Percentiles rank a stretch among this genome's conserved stretches.
Conservation (phyloP, 2,329 filamentous ascomycete genomes). For the Didymella keratinophila region DNA sequence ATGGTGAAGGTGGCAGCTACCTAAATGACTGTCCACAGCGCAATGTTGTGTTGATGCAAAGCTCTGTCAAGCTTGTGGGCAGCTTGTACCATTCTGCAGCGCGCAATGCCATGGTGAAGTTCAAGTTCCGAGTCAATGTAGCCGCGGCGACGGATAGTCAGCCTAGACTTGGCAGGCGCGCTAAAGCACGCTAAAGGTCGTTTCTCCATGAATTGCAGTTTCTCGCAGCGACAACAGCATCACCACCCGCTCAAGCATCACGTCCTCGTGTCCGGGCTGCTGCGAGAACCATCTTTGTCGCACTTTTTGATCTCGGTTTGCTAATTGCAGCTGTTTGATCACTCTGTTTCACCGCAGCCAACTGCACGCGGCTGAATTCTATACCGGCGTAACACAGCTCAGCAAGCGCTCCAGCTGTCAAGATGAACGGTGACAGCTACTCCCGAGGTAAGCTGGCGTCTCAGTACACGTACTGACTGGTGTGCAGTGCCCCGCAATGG, state of each 20-base stretch:
- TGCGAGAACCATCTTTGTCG: slow-evolving; percentile 9
- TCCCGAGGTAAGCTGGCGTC: slow-evolving; percentile 69
- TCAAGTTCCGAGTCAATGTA: slow-evolving; percentile 1
- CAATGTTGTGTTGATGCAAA: slow-evolving; percentile 93
- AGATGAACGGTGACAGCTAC: slow-evolving; percentile 87
- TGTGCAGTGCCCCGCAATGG: slow-evolving; percentile 38
- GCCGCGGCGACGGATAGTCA: neutral
- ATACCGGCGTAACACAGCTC: slow-evolving; percentile 13
- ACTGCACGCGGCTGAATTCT: slow-evolving; percentile 12
- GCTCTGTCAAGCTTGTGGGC: slow-evolving; percentile 80
- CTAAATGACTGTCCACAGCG: slow-evolving; percentile 94
- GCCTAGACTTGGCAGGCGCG: neutral
- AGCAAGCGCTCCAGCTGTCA: slow-evolving; percentile 42
- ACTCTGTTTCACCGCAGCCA: slow-evolving; percentile 5
- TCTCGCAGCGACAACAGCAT: slow-evolving; percentile 18
- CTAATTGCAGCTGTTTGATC: slow-evolving; percentile 20
- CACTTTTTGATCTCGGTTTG: slow-evolving; percentile 29
- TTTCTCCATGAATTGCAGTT: slow-evolving; percentile 18
- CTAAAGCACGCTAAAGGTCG: slow-evolving; percentile 15
- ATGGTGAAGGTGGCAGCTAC: slow-evolving; percentile 47
- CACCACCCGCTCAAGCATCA: slow-evolving; percentile 16
- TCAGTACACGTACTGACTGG: slow-evolving; percentile 49
- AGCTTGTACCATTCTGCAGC: slow-evolving; percentile 87
- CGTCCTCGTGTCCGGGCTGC: slow-evolving; percentile 9
- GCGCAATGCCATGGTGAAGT: slow-evolving; percentile 53